phyloP scores from a whole-genome alignment of 371 early-diverging fungal species.

The Chytridium lagenaria region DNA sequence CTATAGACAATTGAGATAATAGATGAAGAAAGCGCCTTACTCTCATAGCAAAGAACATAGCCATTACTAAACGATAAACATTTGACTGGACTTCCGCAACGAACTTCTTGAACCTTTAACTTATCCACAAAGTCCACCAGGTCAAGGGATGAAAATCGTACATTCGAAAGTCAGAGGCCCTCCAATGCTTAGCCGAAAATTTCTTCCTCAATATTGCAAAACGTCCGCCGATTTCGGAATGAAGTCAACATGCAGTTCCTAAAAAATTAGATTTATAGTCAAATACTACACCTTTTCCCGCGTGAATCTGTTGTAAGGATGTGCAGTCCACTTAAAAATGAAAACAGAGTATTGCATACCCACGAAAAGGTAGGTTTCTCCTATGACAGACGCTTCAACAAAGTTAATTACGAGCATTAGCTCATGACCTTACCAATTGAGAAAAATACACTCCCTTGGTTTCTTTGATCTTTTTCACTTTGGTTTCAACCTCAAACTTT shows the following conservation, averaged over 20 bases:
- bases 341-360: constrained; percentile 44
- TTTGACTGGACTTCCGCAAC: constrained; percentile 41
- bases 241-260: constrained; percentile 28
- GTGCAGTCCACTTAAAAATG: constrained; percentile 59
- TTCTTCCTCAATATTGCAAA: constrained; percentile 26
- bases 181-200: neutral
- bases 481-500: constrained; percentile 63
- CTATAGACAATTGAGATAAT: too few relatives aligned
- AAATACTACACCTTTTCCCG: constrained; percentile 47
- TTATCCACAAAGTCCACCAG: constrained; percentile 12
- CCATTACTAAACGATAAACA: constrained; percentile 37
- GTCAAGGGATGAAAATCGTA: neutral
- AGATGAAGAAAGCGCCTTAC: too few relatives aligned
- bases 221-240: constrained; percentile 43
- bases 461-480: constrained; percentile 57
- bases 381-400: constrained; percentile 30
- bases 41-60: constrained; percentile 49
- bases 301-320: constrained; percentile 61
- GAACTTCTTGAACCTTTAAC: constrained; percentile 40
- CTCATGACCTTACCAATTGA: constrained; percentile 41
- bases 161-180: neutral
- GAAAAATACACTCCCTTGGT: constrained; percentile 58
- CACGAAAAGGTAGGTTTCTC: constrained; percentile 51
- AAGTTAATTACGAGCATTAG: neutral
- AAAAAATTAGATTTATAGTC: neutral